Evolutionary conservation across 495 filamentous ascomycete species (phyloP).

Genomic region (Aspergillus baeticus): DNA sequence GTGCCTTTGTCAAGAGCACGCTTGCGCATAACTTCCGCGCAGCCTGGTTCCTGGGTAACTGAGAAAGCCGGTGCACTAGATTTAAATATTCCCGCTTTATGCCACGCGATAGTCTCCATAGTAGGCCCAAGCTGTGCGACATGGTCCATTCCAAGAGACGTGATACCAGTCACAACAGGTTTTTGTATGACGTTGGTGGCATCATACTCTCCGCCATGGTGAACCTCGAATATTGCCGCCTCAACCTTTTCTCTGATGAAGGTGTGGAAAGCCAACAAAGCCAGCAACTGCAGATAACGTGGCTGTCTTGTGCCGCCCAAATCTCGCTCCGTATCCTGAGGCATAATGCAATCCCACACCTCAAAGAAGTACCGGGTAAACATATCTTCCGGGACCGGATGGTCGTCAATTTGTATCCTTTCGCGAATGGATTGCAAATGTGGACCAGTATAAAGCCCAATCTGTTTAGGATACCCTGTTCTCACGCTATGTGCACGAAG

Average conservation of each 20-base stretch:
- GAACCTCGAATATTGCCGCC: constrained; percentile 73
- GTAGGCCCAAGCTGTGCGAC: constrained; percentile 68
- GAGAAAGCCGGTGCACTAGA: constrained; percentile 63
- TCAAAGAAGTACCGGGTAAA: constrained; percentile 67
- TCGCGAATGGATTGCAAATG: constrained; percentile 62
- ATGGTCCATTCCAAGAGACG: constrained; percentile 80
- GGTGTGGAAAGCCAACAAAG: constrained; percentile 72
- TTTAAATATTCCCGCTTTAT: constrained; percentile 87
- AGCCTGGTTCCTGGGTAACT: constrained; percentile 55
- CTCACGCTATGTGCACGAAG: constrained; percentile 29
- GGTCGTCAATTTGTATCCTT: constrained; percentile 60
- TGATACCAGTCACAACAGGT: constrained; percentile 68
- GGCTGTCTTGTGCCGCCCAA: constrained; percentile 33
- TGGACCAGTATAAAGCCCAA: constrained; percentile 68
- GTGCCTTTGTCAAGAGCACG: constrained; percentile 65
- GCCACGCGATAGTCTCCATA: constrained; percentile 83
- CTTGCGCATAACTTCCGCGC: constrained; percentile 56
- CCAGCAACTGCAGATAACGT: constrained; percentile 62
- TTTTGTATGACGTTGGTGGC: constrained; percentile 73
- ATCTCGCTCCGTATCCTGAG: constrained; percentile 4
- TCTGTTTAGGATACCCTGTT: constrained; percentile 37
- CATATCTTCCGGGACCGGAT: constrained; percentile 43
- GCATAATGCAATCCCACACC: constrained; percentile 58
- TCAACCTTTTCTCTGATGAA: constrained; percentile 71
- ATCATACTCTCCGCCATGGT: constrained; percentile 83